phyloP scores from a whole-genome alignment of 495 filamentous ascomycete genomes.

The Aspergillus funiculosus region DNA sequence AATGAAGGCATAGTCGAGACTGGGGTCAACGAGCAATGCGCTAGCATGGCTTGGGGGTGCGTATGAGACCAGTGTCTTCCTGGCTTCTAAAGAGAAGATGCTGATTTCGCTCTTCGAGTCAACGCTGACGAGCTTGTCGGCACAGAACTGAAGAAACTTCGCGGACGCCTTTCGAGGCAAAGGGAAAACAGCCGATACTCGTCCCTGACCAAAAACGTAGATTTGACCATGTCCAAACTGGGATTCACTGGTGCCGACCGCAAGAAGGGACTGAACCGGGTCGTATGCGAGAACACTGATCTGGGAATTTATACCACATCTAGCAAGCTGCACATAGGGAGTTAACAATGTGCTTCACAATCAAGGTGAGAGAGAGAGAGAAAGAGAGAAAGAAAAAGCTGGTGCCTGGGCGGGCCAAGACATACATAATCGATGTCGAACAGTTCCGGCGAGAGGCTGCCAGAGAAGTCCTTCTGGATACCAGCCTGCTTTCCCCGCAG shows the following conservation, averaged over 20 bases:
- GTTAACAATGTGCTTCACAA: constrained; percentile 10
- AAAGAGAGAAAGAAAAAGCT: constrained; percentile 15
- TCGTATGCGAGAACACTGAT: constrained; percentile 81
- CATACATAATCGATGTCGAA: constrained; percentile 78
- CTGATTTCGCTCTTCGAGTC: constrained; percentile 79
- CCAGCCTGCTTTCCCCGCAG: constrained; percentile 89
- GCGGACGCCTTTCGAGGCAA: constrained; percentile 63
- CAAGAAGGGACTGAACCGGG: constrained; percentile 86
- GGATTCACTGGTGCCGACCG: constrained; percentile 82
- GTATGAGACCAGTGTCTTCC: constrained; percentile 54
- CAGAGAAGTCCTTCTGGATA: constrained; percentile 83
- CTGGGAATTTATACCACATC: constrained; percentile 85
- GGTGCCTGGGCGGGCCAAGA: constrained; percentile 30
- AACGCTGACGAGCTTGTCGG: constrained; percentile 72
- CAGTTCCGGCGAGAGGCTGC: constrained; percentile 62
- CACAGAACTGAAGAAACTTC: constrained; percentile 66
- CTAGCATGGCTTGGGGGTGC: constrained; percentile 67
- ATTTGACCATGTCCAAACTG: constrained; percentile 74
- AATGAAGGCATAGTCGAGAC: constrained; percentile 84
- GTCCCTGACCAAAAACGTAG: constrained; percentile 81
- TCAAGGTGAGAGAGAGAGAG: too few species aligned
- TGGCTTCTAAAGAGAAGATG: constrained; percentile 68
- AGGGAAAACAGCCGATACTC: constrained; percentile 63
- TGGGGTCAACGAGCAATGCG: constrained; percentile 71
- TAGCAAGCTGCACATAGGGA: constrained; percentile 51